Evolutionary conservation across 805 yeast genomes (phyloP), one percentile per base, ranked within the genome.

Genomic region (Peterozyma toletana): DNA sequence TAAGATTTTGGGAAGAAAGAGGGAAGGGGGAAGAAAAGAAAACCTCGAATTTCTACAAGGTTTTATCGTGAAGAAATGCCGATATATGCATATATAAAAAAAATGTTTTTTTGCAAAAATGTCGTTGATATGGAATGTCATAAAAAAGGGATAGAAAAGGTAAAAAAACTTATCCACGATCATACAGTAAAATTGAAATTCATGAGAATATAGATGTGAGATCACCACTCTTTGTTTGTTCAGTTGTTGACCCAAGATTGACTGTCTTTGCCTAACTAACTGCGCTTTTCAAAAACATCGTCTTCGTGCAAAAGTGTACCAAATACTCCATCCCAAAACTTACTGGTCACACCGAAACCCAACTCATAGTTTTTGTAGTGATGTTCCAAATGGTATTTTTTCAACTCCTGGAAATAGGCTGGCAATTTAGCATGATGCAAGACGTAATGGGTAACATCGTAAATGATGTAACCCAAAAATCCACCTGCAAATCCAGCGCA

Each of bases 401-500:
- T 93, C 58, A 88, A 69, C 30, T 77, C 80, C 60, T 86, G 89
- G 66, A 88, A 68, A 59, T 71, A 84, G 35, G 67, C 56, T 18
- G 99, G 99, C 56, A 93, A 71, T 57, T 73, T 75, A 34, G 86
- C 77, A 66, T 93, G 99, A 61, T 93, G 99, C 59, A 93, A 68
- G 57, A 86, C 77, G 65, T 93, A 93, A 67, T 93, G 99, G n/a
- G 95, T 85, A 53, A 84, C 75, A 64, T 93, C 99, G 61, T 93
- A 93, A 64, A 80, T 66, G 55, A 91, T 80, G 67, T 93, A 93
- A 43, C 99, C 99, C 60, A 90, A 73, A 59, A 89, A 80, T 3
- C 97, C 97, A 49, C 99, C 99, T 11, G 96, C 90, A 66, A 89
- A 93, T 1, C 93, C 95, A 3, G 90, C 80, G 65, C 95, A 85